Conservation (phyloP, 495 filamentous ascomycete species). For the Talaromyces liani region DNA sequence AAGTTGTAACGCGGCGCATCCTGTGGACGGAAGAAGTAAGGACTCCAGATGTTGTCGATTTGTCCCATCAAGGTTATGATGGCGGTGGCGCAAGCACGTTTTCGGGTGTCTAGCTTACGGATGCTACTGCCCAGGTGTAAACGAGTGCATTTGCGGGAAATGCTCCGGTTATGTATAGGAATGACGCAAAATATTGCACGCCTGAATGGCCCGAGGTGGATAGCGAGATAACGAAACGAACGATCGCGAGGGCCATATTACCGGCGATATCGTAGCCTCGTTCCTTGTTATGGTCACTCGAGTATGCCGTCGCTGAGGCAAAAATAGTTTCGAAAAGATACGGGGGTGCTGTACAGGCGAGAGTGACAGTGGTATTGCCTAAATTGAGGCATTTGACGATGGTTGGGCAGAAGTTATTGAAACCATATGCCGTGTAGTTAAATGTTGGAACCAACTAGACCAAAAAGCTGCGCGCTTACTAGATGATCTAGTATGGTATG, state of each 20-base stretch:
- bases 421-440: conserved; percentile 24
- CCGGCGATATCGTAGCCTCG: conserved; percentile 39
- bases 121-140: conserved; percentile 45
- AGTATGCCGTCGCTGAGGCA: conserved; percentile 35
- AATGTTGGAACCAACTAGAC: no score
- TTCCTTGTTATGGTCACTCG: conserved; percentile 36
- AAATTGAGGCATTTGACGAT: conserved; percentile 47
- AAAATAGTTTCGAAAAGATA: conserved; percentile 39
- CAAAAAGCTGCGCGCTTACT: no score
- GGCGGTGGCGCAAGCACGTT: conserved; percentile 13
- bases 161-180: conserved; percentile 39
- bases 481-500: no score
- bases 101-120: conserved; percentile 44
- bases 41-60: conserved; percentile 3
- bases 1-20: conserved; percentile 2
- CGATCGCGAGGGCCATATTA: conserved; percentile 27
- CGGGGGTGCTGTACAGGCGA: conserved; percentile 46
- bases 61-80: conserved; percentile 1
- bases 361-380: conserved; percentile 35
- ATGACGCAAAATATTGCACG: conserved; percentile 42
- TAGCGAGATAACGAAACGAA: conserved; percentile 41
- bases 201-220: conserved; percentile 24
- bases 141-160: conserved; percentile 44
- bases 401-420: conserved; percentile 49
- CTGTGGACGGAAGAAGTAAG: conserved; percentile 4